A percentile compares a stretch with the other conserved stretches of the same genome.
These are phyloP conservation scores for Brassica juncea DNA, from an alignment of 345 rosid genomes.

Conservation along the genomic window DNA sequence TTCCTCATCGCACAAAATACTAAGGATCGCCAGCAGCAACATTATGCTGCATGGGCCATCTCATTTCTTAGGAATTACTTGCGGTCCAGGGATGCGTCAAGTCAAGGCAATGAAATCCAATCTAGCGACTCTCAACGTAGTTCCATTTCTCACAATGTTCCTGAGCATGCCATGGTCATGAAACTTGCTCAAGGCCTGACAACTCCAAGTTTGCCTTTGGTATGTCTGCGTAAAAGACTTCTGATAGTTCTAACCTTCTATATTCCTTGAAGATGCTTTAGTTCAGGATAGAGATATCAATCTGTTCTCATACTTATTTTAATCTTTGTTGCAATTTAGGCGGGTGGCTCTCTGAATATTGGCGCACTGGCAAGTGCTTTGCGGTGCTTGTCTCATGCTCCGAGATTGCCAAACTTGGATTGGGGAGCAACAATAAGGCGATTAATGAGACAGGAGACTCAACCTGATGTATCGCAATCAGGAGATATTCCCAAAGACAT, in stretches of 20 bases:
- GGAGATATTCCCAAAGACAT: constrained; percentile 46
- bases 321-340: constrained; percentile 45
- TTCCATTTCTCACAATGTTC: constrained; percentile 54
- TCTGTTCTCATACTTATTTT: constrained; percentile 16
- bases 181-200: constrained; percentile 66
- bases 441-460: constrained; percentile 76
- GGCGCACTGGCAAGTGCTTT: constrained; percentile 53
- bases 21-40: constrained; percentile 66
- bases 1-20: constrained; percentile 80
- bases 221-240: constrained; percentile 40
- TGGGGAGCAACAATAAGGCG: constrained; percentile 85
- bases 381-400: constrained; percentile 79
- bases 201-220: constrained; percentile 52
- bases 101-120: constrained; percentile 34
- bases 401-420: constrained; percentile 74
- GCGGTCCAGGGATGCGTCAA: constrained; percentile 55
- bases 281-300: constrained; percentile 6
- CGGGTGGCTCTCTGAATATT: constrained; percentile 35
- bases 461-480: constrained; percentile 40
- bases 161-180: constrained; percentile 66
- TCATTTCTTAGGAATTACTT: constrained; percentile 67
- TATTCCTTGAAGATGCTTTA: constrained; percentile 9
- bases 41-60: constrained; percentile 84
- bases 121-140: constrained; percentile 44
- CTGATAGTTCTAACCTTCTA: constrained; percentile 7